These are phyloP conservation scores for Fragilaria crotonensis DNA, from an alignment of 108 stramenopile species.

Conservation along the genomic window DNA sequence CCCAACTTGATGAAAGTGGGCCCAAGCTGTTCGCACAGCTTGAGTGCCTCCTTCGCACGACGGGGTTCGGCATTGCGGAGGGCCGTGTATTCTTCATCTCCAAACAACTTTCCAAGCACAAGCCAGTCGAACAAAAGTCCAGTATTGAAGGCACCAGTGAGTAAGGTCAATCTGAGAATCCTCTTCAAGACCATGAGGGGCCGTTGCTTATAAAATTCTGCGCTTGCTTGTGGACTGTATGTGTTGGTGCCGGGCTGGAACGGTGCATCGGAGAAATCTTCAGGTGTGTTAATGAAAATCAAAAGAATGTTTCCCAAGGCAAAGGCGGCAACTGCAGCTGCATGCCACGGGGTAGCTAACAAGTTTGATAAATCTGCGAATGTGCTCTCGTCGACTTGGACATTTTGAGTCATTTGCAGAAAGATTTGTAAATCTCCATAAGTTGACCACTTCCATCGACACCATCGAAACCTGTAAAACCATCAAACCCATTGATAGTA, in stretches of 20 bases:
- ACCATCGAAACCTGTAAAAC: no score
- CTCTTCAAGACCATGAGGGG: constrained; percentile 52
- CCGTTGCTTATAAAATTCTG: constrained; percentile 45
- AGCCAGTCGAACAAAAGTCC: constrained; percentile 76
- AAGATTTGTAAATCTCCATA: no score
- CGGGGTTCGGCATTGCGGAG: constrained; percentile 54
- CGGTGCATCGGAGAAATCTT: constrained; percentile 42
- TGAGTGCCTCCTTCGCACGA: constrained; percentile 58
- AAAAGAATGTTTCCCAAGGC: constrained; percentile 11
- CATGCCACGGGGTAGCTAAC: constrained; percentile 27
- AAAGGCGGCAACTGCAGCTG: constrained; percentile 25
- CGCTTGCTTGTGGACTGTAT: constrained; percentile 42
- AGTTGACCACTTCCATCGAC: no score
- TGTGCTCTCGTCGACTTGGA: no score
- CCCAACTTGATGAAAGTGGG: constrained; percentile 88
- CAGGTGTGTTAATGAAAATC: constrained; percentile 25
- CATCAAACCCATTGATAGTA: no score
- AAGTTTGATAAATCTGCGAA: constrained; percentile 1
- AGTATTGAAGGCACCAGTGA: constrained; percentile 52
- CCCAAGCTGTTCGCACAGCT: constrained; percentile 58
- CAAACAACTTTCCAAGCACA: constrained; percentile 46
- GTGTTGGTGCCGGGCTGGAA: constrained; percentile 47
- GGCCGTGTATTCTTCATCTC: constrained; percentile 53
- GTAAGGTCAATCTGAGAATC: constrained; percentile 33
- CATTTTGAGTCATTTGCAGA: no score